A percentile compares a stretch with the other conserved stretches of the same genome.
These are phyloP conservation scores for Colletotrichum tanaceti DNA, from an alignment of 2,329 filamentous ascomycete genomes.

Conservation along the genomic window DNA sequence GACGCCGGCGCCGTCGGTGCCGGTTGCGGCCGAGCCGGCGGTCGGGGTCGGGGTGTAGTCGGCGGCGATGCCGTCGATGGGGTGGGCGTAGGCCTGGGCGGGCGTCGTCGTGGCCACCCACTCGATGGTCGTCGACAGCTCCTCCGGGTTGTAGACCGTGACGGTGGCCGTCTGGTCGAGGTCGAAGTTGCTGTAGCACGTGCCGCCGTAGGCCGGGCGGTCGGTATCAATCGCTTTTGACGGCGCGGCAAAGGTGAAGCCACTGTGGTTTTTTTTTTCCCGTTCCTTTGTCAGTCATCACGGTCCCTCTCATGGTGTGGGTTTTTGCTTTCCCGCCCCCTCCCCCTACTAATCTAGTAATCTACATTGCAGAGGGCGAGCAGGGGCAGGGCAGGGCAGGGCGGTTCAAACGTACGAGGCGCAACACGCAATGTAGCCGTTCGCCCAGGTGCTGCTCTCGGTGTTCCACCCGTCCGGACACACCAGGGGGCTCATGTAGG, in stretches of 20 bases:
- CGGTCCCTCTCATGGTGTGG: not conserved
- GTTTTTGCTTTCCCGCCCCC: too few species aligned
- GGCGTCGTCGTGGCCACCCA: constrained; percentile 34
- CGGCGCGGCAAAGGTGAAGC: constrained; percentile 33
- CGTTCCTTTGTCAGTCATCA: not conserved
- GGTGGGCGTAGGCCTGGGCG: constrained; percentile 36
- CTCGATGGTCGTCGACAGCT: constrained; percentile 34
- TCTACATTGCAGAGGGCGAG: too few species aligned
- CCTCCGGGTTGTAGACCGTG: constrained; percentile 33
- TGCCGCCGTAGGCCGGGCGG: constrained; percentile 36
- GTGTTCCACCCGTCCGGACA: constrained; percentile 36
- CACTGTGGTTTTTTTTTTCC: not conserved
- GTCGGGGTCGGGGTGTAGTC: constrained; percentile 33
- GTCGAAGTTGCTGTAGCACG: constrained; percentile 37
- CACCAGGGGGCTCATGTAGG: constrained; percentile 33
- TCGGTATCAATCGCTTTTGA: constrained; percentile 21
- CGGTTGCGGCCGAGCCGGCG: not conserved
- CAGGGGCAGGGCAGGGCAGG: too few species aligned
- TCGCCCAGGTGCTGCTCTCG: constrained; percentile 34
- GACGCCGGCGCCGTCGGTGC: constrained; percentile 10
- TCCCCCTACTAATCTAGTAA: too few species aligned
- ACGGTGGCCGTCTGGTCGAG: constrained; percentile 35
- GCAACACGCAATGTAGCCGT: constrained; percentile 37
- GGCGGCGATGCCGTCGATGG: constrained; percentile 31
- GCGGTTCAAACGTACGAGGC: constrained; percentile 7